phyloP scores from a whole-genome alignment of 495 filamentous ascomycete species.

The Parachaetomium inaequale region DNA sequence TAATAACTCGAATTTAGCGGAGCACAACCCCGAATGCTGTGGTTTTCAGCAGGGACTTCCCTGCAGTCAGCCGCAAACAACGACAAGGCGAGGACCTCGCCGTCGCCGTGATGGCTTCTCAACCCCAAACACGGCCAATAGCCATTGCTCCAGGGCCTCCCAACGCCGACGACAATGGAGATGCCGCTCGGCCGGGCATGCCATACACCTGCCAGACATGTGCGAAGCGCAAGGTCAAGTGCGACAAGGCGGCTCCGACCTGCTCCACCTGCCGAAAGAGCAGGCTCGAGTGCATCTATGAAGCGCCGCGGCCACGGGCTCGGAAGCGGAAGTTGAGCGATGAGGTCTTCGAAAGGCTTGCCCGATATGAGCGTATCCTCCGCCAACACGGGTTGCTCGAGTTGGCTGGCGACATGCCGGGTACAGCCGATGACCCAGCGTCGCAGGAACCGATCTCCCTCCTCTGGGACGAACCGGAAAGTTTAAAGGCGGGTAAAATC shows the following conservation, averaged over 20 bases:
- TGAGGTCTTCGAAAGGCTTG: background rate
- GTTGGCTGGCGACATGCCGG: too few relatives aligned
- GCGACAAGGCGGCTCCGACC: conserved; percentile 13
- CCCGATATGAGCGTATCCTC: background rate
- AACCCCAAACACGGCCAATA: background rate
- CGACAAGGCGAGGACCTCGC: background rate
- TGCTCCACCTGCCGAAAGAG: conserved; percentile 20
- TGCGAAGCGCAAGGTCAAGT: conserved; percentile 18
- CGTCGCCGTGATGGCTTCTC: background rate
- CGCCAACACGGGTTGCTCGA: background rate
- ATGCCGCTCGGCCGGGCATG: background rate
- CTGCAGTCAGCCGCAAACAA: too few relatives aligned
- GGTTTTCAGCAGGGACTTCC: too few relatives aligned
- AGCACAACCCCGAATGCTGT: too few relatives aligned
- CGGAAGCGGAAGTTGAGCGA: conserved; percentile 19
- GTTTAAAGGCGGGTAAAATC: background rate
- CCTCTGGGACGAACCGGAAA: background rate
- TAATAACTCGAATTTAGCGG: too few relatives aligned
- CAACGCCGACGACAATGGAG: background rate
- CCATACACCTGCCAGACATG: conserved; percentile 18
- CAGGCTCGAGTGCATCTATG: conserved; percentile 15
- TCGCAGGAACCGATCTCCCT: too few relatives aligned
- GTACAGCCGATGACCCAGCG: too few relatives aligned
- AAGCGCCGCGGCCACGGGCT: conserved; percentile 4
- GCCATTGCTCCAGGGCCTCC: background rate